A percentile compares a stretch with the other conserved stretches of the same genome.
phyloP scores from a whole-genome alignment of 192 early-diverging fungal species.

The Spizellomyces punctatus region DNA sequence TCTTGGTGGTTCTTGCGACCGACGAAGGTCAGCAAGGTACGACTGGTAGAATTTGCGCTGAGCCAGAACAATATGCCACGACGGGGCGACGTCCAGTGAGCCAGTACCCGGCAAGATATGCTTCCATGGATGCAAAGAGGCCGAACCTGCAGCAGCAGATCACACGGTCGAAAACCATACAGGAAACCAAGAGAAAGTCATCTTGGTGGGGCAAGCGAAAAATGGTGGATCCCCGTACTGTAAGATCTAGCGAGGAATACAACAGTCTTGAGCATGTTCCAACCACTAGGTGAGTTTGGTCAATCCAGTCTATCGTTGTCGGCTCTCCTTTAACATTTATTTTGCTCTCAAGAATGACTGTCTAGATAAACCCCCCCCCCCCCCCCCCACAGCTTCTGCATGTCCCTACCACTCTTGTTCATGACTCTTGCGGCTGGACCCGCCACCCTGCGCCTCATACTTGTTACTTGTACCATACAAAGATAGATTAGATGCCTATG shows the following conservation, averaged over 20 bases:
- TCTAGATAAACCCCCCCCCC: no score
- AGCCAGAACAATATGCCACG: background rate
- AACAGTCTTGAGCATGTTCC: slow-evolving; percentile 3
- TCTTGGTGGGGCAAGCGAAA: slow-evolving; percentile 5
- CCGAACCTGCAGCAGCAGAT: background rate
- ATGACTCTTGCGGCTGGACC: no score
- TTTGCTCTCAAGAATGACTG: no score
- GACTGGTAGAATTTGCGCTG: background rate
- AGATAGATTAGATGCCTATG: no score
- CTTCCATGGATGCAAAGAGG: background rate
- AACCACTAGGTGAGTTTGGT: background rate
- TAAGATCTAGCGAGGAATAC: slow-evolving; percentile 10
- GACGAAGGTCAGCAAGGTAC: background rate
- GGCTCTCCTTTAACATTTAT: no score
- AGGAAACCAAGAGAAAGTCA: background rate
- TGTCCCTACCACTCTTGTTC: no score
- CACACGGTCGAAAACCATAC: background rate
- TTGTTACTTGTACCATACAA: no score
- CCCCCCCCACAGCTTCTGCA: no score
- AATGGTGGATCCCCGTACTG: background rate
- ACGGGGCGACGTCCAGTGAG: background rate
- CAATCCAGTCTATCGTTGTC: no score
- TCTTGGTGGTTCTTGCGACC: background rate
- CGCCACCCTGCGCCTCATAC: no score
- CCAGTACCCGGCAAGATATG: background rate